A percentile compares a stretch with the other conserved stretches of the same genome.
These are phyloP conservation scores for Rhizopogon rudus DNA, from an alignment of 768 basidiomycete genomes.

Conservation along the genomic window DNA sequence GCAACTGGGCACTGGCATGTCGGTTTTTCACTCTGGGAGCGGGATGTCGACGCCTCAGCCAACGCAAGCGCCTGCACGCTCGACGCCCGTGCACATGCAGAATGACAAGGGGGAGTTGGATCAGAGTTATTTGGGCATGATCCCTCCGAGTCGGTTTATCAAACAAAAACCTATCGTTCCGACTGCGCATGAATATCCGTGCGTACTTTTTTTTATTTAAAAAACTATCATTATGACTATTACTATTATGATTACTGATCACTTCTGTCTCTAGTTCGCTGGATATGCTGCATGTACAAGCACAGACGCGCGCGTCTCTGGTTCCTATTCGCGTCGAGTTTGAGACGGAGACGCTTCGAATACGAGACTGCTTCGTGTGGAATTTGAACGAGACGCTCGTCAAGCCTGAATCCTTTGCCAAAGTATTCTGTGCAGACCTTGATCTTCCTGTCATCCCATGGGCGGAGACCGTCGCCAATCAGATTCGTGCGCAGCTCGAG, in stretches of 20 bases:
- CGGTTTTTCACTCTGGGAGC: conserved; percentile 50
- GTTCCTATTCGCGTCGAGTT: conserved; percentile 95
- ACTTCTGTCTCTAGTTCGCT: conserved; percentile 41
- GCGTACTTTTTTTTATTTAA: conserved; percentile 28
- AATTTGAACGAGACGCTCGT: conserved; percentile 86
- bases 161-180: conserved; percentile 49
- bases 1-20: conserved; percentile 43
- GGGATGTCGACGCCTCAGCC: conserved; percentile 33
- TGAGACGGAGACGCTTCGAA: conserved; percentile 85
- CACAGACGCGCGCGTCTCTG: conserved; percentile 47
- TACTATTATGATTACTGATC: no score
- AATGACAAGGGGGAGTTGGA: conserved; percentile 61
- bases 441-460: conserved; percentile 65
- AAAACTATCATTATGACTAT: background rate
- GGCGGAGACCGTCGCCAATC: conserved; percentile 74
- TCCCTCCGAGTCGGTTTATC: conserved; percentile 79
- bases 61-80: conserved; percentile 20
- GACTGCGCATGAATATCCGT: conserved; percentile 74
- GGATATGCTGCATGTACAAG: conserved; percentile 61
- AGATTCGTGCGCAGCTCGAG: conserved; percentile 88
- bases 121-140: conserved; percentile 85
- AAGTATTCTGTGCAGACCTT: conserved; percentile 83
- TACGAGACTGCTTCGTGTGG: conserved; percentile 96
- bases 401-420: conserved; percentile 81
- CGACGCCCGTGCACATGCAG: background rate